Conservation (phyloP, 257 asterid species). For the Solanum sitiens region DNA sequence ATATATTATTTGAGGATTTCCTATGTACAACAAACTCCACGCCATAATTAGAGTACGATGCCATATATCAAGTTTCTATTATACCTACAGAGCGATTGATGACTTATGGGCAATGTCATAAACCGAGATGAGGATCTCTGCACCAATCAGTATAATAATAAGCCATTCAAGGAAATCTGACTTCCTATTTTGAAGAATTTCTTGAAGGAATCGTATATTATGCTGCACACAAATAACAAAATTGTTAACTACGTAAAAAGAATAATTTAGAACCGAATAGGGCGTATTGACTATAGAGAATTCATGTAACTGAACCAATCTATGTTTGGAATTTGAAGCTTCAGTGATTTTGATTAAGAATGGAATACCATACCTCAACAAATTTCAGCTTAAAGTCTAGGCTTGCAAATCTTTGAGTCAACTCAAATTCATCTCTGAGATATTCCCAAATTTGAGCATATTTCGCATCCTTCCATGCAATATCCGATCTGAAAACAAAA, state of each 20-base stretch:
- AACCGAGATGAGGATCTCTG: slow-evolving; percentile 81
- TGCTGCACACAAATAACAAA: slow-evolving; percentile 45
- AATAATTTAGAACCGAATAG: background rate
- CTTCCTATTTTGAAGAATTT: slow-evolving; percentile 91
- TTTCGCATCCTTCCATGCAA: slow-evolving; percentile 97
- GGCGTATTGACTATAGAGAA: background rate
- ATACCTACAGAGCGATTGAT: slow-evolving; percentile 7
- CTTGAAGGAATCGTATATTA: slow-evolving; percentile 86
- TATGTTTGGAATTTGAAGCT: background rate
- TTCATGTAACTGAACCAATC: background rate
- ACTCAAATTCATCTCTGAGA: slow-evolving; percentile 92
- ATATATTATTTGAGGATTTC: background rate
- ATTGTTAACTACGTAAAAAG: background rate
- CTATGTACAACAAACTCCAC: background rate
- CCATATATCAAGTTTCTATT: background rate
- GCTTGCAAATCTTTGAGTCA: slow-evolving; percentile 92
- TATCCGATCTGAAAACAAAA: slow-evolving; percentile 38
- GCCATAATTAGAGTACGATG: background rate
- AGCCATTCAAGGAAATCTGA: slow-evolving; percentile 95
- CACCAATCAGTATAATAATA: slow-evolving; percentile 78
- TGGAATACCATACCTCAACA: slow-evolving; percentile 55
- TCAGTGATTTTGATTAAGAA: background rate
- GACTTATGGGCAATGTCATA: slow-evolving; percentile 71
- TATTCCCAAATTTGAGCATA: slow-evolving; percentile 99
- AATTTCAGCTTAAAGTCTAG: slow-evolving; percentile 94